phyloP scores from a whole-genome alignment of 768 basidiomycete species.

The Tylopilus rubrobrunneus region DNA sequence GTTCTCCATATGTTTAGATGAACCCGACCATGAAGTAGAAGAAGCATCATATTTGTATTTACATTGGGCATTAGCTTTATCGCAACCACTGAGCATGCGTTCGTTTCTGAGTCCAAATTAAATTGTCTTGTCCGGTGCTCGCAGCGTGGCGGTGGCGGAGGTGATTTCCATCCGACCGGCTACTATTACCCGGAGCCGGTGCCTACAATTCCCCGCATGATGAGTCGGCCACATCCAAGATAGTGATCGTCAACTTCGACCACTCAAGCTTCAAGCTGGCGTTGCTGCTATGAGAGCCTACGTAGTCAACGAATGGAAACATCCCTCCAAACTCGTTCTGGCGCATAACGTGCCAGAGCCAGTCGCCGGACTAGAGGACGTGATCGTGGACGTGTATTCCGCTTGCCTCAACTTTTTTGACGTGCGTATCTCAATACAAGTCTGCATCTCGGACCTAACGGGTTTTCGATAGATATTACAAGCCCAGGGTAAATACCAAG shows the following conservation, averaged over 20 bases:
- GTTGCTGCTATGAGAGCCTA: constrained; percentile 71
- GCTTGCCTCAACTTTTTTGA: constrained; percentile 80
- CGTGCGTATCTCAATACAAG: constrained; percentile 31
- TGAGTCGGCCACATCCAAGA: background rate
- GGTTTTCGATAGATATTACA: constrained; percentile 63
- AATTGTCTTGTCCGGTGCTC: too few species aligned
- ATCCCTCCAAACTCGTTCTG: constrained; percentile 61
- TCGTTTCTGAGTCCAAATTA: background rate
- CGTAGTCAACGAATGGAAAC: constrained; percentile 63
- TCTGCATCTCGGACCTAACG: background rate
- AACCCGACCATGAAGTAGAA: constrained; percentile 22
- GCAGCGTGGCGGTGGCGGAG: background rate
- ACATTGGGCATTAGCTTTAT: constrained; percentile 21
- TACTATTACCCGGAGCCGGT: constrained; percentile 1
- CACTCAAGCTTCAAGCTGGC: background rate
- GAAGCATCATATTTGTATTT: constrained; percentile 35
- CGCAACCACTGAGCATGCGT: background rate
- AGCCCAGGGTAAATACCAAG: constrained; percentile 86
- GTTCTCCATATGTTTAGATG: constrained; percentile 13
- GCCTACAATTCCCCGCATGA: background rate
- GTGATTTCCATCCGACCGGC: background rate
- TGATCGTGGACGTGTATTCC: constrained; percentile 73
- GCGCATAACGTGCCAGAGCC: constrained; percentile 59
- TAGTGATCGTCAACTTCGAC: background rate
- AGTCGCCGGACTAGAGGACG: constrained; percentile 41